A percentile compares a stretch with the other conserved stretches of the same genome.
These are phyloP conservation scores for Ramaria sp. DNA, from an alignment of 768 basidiomycete genomes.

Conservation along the genomic window DNA sequence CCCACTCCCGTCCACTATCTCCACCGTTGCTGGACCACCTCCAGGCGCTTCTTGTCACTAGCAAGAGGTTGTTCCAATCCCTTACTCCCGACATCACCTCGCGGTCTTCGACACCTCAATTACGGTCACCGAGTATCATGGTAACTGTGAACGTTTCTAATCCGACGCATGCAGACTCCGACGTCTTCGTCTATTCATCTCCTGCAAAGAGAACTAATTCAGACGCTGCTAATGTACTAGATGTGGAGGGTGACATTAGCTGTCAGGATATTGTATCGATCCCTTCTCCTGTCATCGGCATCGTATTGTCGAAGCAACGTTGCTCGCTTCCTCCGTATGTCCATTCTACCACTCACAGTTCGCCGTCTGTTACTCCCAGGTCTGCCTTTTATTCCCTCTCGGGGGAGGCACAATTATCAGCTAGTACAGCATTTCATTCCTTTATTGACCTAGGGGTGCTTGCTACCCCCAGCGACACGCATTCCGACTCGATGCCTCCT, in stretches of 20 bases:
- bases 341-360: neutral
- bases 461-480: neutral
- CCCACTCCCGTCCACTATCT: neutral
- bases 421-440: neutral
- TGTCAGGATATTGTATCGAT: neutral
- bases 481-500: neutral
- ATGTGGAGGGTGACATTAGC: neutral
- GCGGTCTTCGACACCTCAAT: neutral
- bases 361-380: neutral
- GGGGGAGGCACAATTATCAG: neutral
- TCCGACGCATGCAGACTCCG: neutral
- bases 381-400: neutral
- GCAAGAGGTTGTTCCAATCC: neutral
- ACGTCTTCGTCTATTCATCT: neutral
- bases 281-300: neutral
- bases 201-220: neutral
- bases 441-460: neutral
- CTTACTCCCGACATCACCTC: neutral
- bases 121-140: neutral
- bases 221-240: neutral
- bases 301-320: neutral
- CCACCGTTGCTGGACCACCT: neutral
- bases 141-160: neutral
- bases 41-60: neutral
- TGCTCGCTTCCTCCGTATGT: neutral